Base-by-base conservation (phyloP, 192 early-diverging fungal species). In the Kickxella alabastrina region DNA sequence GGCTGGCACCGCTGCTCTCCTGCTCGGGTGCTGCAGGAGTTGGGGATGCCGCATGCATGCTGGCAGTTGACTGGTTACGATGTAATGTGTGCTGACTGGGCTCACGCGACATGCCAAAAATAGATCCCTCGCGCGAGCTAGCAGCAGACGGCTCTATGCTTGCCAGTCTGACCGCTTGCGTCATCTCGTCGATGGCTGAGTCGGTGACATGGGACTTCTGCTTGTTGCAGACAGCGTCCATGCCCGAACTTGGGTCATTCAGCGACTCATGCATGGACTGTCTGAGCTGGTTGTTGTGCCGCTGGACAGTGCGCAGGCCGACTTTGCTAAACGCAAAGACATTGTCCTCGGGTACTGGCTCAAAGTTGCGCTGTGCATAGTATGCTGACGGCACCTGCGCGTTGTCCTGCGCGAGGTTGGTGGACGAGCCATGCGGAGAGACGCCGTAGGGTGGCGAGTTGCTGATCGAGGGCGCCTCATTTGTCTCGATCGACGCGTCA, bases 301-400 rank as follows among this genome's bases (percentile, higher is more conserved):
- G 59, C 48, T 74, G 46, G 13, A 74, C 63, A 12, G 54, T 54
- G 35, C 70, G 70, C 59, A 74, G 54, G 26, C 54, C 62, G 43
- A 46, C 42, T 34, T 62, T 54, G 70, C 63, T 66, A 46, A 74
- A 42, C 18, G 63, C 59, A 59, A 74, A 74, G 5, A 74, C 63
- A 46, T 57, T 62, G 59, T 62, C 59, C n/a, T 56, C 54, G 18
- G 49, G 58, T 41, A 74, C 63, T 0, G 70, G 70, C 56, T 62
- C 63, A 52, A 66, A 66, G 43, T 55, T 62, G 44, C 70, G 63
- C 70, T 74, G 62, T 2, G 70, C 59, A 23, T 48, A 57, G 43
- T 74, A 74, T 7, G 55, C 46, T 19, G 59, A 31, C 35, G 35
- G 51, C 18, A 15, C 17, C 21, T 32, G 17, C 13, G 19, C 24